These are phyloP conservation scores for Vanderwaltozyma tropicalis DNA, from an alignment of 805 yeast genomes.

Conservation along the genomic window DNA sequence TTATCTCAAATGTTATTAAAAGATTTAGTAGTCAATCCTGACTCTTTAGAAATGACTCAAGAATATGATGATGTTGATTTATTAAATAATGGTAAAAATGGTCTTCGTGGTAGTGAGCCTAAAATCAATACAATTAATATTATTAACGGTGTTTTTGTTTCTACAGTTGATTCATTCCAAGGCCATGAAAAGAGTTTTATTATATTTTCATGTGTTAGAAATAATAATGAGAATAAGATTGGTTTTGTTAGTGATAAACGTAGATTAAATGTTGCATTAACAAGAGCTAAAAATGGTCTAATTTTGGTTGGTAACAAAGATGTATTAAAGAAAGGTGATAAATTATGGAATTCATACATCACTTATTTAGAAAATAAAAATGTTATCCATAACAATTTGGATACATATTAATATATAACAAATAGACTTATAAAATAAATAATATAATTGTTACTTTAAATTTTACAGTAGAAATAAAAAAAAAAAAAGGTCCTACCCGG, in stretches of 20 bases:
- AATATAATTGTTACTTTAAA: neutral
- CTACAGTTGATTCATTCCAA: conserved; percentile 82
- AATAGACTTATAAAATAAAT: neutral
- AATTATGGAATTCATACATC: conserved; percentile 43
- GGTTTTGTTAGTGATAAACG: conserved; percentile 55
- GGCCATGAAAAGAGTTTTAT: conserved; percentile 93
- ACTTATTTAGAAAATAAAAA: conserved; percentile 30
- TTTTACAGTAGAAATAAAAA: neutral
- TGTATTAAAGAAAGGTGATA: conserved; percentile 35
- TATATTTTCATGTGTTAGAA: conserved; percentile 68
- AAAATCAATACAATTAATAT: conserved; percentile 22
- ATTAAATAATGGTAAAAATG: conserved; percentile 24
- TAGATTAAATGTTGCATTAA: conserved; percentile 62
- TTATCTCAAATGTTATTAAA: conserved; percentile 40
- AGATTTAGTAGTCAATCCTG: conserved; percentile 49
- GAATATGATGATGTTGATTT: conserved; percentile 57
- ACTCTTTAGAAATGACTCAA: conserved; percentile 34
- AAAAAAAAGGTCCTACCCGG: conserved; percentile 62
- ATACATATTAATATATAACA: conserved; percentile 8
- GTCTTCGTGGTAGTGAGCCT: conserved; percentile 2
- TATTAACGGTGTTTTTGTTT: conserved; percentile 37
- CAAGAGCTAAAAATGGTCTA: conserved; percentile 56
- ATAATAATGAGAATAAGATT: conserved; percentile 41
- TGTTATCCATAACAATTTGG: conserved; percentile 21
- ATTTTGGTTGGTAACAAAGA: conserved; percentile 52